Percentiles rank a stretch among this genome's conserved stretches.
Evolutionary conservation across 768 basidiomycete species (phyloP).

Genomic region (Amanita exitialis): DNA sequence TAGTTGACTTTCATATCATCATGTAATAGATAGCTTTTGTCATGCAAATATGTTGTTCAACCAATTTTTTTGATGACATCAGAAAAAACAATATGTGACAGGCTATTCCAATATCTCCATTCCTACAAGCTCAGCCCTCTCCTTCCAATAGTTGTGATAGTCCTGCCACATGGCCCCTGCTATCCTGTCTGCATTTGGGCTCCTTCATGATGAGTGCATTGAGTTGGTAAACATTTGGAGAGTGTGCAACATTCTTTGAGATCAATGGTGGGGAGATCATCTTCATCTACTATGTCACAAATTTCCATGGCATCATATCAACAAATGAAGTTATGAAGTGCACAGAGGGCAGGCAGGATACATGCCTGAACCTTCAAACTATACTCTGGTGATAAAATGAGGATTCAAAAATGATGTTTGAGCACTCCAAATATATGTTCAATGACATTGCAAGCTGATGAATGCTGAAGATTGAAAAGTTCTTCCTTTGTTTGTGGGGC

Average conservation of each 20-base stretch:
- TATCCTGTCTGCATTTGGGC: neutral
- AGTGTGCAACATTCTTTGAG: no score
- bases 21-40: no score
- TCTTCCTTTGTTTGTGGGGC: slow-evolving; percentile 13
- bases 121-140: no score
- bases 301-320: neutral
- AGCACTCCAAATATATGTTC: slow-evolving; percentile 27
- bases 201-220: neutral
- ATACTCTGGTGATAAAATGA: neutral
- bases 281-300: no score
- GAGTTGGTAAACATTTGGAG: neutral
- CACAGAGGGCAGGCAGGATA: neutral
- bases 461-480: slow-evolving; percentile 26
- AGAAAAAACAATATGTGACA: no score
- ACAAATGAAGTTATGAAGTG: neutral
- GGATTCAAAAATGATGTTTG: neutral
- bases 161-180: neutral
- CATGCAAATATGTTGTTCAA: no score
- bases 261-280: no score
- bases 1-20: no score
- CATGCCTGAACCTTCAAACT: neutral
- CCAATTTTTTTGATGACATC: no score
- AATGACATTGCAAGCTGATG: slow-evolving; percentile 23
- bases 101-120: no score
- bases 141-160: neutral